Conservation (phyloP, 768 basidiomycete genomes). For the Auriscalpium vulgare region DNA sequence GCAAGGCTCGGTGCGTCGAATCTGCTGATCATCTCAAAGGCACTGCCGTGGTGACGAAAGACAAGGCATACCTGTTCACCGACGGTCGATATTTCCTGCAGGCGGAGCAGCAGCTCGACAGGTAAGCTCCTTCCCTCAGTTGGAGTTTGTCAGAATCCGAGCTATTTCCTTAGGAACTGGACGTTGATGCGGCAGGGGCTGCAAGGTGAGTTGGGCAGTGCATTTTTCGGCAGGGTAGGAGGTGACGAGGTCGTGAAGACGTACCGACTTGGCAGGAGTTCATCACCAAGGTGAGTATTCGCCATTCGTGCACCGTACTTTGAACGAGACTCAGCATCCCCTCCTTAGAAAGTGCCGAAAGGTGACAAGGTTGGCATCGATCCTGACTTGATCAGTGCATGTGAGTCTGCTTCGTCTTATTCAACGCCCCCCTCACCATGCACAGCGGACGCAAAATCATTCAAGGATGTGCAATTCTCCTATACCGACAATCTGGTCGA, state of each 20-base stretch:
- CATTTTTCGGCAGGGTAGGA: background rate
- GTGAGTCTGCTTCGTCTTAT: constrained; percentile 26
- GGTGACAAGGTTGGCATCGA: constrained; percentile 76
- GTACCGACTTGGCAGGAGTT: constrained; percentile 91
- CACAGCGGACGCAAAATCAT: constrained; percentile 55
- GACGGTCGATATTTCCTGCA: constrained; percentile 96
- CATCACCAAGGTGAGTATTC: constrained; percentile 49
- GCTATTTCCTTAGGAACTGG: constrained; percentile 64
- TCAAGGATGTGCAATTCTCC: constrained; percentile 53
- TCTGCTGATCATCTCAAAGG: constrained; percentile 31
- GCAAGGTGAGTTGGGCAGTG: constrained; percentile 42
- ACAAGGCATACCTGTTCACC: constrained; percentile 80
- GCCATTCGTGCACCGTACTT: background rate
- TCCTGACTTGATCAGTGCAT: constrained; percentile 60
- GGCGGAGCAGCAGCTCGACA: constrained; percentile 81
- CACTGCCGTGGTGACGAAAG: constrained; percentile 65
- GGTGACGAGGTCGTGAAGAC: constrained; percentile 33
- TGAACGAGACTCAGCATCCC: no score
- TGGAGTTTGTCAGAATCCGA: background rate
- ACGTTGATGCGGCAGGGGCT: constrained; percentile 88
- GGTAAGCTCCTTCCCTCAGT: constrained; percentile 34
- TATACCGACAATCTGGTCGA: constrained; percentile 75
- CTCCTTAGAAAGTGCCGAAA: constrained; percentile 47
- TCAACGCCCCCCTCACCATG: background rate
- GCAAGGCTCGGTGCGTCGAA: background rate